Evolutionary conservation across 805 yeast genomes (phyloP), one percentile per base, ranked within the genome.

Genomic region (Saturnispora zaruensis): DNA sequence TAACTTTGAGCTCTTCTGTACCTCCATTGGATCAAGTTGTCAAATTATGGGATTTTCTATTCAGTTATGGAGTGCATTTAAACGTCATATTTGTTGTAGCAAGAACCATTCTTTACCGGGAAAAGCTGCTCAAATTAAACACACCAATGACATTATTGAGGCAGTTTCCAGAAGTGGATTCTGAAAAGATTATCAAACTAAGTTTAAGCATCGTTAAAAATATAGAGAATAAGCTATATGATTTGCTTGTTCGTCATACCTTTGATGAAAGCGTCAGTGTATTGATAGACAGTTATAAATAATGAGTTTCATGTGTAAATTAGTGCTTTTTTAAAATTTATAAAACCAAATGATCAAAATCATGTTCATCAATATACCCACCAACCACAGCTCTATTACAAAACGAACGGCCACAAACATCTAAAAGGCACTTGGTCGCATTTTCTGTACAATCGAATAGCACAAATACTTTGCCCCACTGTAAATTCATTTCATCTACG

Each of bases 51-150:
- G 97, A 89, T 63, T 85, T 89, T 56, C 67, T 88, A 57, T 84
- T 89, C 65, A 95, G 96, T 3, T 89, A 87, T 59, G 97, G 97
- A 0, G 79, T 85, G 18, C 96, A 90, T 60, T 75, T 88, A 81
- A 89, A 90, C 66, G 76, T 90, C 26, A 69, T 90, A 36, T 84
- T 88, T 56, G 79, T 89, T 3, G 87, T 88, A 7, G 91, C 96
- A 2, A 96, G 87, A 62, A 67, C 89, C 21, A 79, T 86, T 4
- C 70, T 83, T 40, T 81, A 84, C 52, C 70, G 96, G 51, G 75
- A 80, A 8, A 67, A 73, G 28, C 67, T 89, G n/a, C 64, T 90
- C 49, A 68, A 67, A 14, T 73, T 83, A 7, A 66, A 63, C 25
- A 83, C 75, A 55, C 96, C 96, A 11, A 88, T 88, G 87, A 72